Evolutionary conservation across 495 filamentous ascomycete species (phyloP), one percentile per base, ranked within the genome.

Genomic region (Cercophora newfieldiana): DNA sequence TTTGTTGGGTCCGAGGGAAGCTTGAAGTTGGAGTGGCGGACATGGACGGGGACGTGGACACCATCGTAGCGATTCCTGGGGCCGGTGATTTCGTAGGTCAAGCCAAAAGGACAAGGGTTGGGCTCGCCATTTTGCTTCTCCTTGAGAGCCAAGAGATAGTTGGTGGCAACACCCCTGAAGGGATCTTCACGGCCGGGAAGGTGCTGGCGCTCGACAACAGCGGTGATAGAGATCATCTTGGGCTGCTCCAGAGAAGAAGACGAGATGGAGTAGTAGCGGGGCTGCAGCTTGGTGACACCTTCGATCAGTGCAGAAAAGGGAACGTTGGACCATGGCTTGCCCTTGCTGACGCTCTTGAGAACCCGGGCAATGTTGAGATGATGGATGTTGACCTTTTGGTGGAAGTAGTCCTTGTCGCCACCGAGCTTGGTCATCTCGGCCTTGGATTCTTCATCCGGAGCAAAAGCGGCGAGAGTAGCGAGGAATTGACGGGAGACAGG

Each of bases 1-100:
- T 93, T 94, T 21, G 91, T 86, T 7, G 95, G 94, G 70, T 99
- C 95, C 44, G 94, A 97, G 33, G 95, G 95, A 24, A 99, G 86
- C 80, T 97, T 97, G 87, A 99, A 99, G 82, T 99, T 99, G 54
- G 95, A 99, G 81, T 97, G 93, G 63, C 95, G 91, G 58, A 98
- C 88, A 76, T 98, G 96, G 24, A 98, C 92, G 3, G 96, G 95
- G 4, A 98, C 90, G 70, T 97, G 94, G 68, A 97, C 89, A 60
- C 96, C 96, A 75, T 97, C 91, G 77, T 97, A 98, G 79, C 95
- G 97, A 83, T 97, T 98, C 65, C 95, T 87, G 18, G 95, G 95
- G 14, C 95, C 95, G 53, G 81, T 90, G 67, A 98, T 90, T 60
- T 91, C 86, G 77, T 99, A 99, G 25, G 89, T 93, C 51, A 95